Conservation (phyloP, 495 filamentous ascomycete genomes). For the Neurospora sp. region DNA sequence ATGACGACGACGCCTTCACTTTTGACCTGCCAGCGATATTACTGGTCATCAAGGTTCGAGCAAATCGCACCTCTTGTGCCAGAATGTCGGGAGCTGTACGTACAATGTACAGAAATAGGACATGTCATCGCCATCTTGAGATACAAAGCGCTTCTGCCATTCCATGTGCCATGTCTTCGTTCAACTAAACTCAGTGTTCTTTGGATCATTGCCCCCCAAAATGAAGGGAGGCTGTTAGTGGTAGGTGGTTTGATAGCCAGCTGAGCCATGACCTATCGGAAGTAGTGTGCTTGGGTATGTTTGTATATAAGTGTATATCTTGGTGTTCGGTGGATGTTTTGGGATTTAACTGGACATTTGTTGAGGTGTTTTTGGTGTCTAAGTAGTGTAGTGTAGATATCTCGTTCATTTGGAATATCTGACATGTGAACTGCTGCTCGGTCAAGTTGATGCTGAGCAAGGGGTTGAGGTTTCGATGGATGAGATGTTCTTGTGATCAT, state of each 20-base stretch:
- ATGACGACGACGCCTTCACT: not conserved
- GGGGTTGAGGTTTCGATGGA: not conserved
- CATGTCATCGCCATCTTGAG: not conserved
- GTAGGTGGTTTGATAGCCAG: too few species aligned
- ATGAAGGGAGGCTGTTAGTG: not conserved
- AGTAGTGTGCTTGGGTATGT: not conserved
- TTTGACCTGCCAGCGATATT: not conserved
- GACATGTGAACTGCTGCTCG: not conserved
- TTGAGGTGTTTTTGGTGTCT: not conserved
- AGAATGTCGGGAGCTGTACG: not conserved
- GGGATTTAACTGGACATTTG: not conserved
- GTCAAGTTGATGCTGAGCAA: not conserved
- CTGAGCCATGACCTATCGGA: too few species aligned
- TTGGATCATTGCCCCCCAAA: too few species aligned
- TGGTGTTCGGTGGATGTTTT: too few species aligned
- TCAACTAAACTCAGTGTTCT: too few species aligned
- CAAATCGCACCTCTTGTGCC: not conserved
- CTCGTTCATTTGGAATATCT: not conserved
- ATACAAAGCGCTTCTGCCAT: not conserved
- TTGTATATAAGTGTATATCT: too few species aligned
- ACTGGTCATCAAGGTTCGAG: not conserved
- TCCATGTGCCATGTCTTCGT: not conserved
- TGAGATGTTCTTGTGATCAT: not conserved
- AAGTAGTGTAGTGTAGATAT: not conserved
- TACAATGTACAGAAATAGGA: not conserved